A percentile compares a stretch with the other conserved stretches of the same genome.
Conservation (phyloP, 2,329 filamentous ascomycete genomes). For the Phialophora expanda region DNA sequence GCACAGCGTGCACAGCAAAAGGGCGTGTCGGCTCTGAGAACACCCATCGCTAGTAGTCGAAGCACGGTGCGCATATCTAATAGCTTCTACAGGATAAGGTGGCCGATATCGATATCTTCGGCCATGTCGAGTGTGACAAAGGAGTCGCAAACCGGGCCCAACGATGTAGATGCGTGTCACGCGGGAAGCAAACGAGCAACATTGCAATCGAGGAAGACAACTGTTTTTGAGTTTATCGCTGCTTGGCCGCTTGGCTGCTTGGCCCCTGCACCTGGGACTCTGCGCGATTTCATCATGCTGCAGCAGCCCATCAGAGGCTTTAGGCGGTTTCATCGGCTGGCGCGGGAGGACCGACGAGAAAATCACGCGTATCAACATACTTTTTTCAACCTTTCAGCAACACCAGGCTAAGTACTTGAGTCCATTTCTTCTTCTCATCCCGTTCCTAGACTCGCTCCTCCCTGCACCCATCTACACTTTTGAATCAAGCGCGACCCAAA, state of each 20-base stretch:
- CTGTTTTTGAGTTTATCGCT: background rate
- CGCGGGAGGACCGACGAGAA: background rate
- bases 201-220: background rate
- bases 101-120: background rate
- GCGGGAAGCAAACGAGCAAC: background rate
- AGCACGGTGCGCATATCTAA: background rate
- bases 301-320: background rate
- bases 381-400: background rate
- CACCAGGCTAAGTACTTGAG: background rate
- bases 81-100: background rate
- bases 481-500: background rate
- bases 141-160: slow-evolving; percentile 1
- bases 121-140: background rate
- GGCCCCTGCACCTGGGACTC: too few relatives aligned
- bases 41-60: background rate
- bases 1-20: too few relatives aligned
- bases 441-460: background rate
- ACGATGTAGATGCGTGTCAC: slow-evolving; percentile 3
- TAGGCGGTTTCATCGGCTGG: background rate
- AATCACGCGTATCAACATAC: background rate
- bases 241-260: background rate
- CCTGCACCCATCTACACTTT: too few relatives aligned
- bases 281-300: background rate
- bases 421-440: background rate
- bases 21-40: background rate